A percentile compares a stretch with the other conserved stretches of the same genome.
Evolutionary conservation across 495 filamentous ascomycete genomes (phyloP).

Genomic region (Melanomma pulvis-pyrius): DNA sequence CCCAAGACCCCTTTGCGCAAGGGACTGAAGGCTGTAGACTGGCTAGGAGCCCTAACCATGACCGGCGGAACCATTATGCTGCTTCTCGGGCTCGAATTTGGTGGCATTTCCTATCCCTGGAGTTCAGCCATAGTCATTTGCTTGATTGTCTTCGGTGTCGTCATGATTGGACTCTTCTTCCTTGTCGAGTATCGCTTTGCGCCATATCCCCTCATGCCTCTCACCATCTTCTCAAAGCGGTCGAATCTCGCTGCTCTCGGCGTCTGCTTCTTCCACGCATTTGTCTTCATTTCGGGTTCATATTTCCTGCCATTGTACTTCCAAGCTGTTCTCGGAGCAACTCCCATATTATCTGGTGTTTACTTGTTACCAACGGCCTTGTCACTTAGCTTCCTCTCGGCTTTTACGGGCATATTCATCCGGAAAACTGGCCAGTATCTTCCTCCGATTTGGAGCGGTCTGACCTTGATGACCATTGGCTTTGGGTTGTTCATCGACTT

Average conservation of each 20-base stretch:
- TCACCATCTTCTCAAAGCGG: constrained; percentile 62
- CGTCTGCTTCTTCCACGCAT: constrained; percentile 41
- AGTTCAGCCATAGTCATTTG: constrained; percentile 73
- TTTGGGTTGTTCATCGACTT: constrained; percentile 68
- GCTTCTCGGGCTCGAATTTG: constrained; percentile 43
- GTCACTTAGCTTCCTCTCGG: constrained; percentile 68
- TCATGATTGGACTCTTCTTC: constrained; percentile 64
- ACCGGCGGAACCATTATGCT: constrained; percentile 81
- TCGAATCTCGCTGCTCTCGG: constrained; percentile 37
- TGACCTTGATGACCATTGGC: constrained; percentile 63
- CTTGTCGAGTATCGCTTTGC: constrained; percentile 73
- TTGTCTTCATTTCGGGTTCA: constrained; percentile 42
- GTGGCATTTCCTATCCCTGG: constrained; percentile 59
- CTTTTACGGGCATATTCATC: constrained; percentile 67
- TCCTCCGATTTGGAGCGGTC: constrained; percentile 59
- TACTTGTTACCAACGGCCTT: constrained; percentile 77
- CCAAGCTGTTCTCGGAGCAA: constrained; percentile 63
- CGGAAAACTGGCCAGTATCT: constrained; percentile 67
- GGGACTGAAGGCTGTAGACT: constrained; percentile 77
- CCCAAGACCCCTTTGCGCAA: constrained; percentile 70
- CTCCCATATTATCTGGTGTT: constrained; percentile 75
- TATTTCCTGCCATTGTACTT: constrained; percentile 41
- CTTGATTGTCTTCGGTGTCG: constrained; percentile 72
- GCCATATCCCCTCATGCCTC: constrained; percentile 75
- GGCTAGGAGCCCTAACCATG: constrained; percentile 67